phyloP scores from a whole-genome alignment of 2,329 filamentous ascomycete genomes.

The Cyphellophora attinorum region DNA sequence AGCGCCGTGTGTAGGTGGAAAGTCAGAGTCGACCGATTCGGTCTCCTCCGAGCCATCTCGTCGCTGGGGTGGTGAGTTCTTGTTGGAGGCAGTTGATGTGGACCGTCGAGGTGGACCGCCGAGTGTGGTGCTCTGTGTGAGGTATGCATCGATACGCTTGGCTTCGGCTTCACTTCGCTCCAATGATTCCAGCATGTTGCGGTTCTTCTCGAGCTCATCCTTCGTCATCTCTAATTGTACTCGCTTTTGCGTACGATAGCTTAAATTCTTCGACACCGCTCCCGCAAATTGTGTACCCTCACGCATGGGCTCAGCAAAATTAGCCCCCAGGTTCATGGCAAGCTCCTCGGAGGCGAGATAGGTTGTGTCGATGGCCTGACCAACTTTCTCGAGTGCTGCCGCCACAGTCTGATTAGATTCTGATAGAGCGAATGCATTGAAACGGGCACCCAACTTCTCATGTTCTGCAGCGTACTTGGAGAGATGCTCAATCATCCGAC shows the following conservation, averaged over 20 bases:
- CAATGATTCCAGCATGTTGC: conserved; percentile 69
- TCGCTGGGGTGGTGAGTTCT: conserved; percentile 15
- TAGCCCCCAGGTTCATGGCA: conserved; percentile 76
- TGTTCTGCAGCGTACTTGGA: conserved; percentile 77
- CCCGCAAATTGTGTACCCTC: conserved; percentile 96
- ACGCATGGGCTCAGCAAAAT: conserved; percentile 93
- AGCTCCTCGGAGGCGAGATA: conserved; percentile 94
- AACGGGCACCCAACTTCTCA: conserved; percentile 87
- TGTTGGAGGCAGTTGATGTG: conserved; percentile 39
- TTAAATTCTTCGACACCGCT: conserved; percentile 78
- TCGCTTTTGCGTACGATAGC: conserved; percentile 84
- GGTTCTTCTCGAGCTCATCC: conserved; percentile 86
- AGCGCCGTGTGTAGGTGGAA: conserved; percentile 79
- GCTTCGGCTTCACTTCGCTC: conserved; percentile 90
- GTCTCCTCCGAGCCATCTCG: conserved; percentile 61
- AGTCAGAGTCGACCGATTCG: conserved; percentile 89
- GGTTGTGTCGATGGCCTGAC: conserved; percentile 89
- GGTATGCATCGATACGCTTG: conserved; percentile 84
- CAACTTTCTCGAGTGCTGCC: conserved; percentile 84
- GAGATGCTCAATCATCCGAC: conserved; percentile 76
- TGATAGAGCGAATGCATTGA: conserved; percentile 92
- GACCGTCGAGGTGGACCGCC: conserved; percentile 61
- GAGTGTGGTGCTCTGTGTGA: conserved; percentile 60
- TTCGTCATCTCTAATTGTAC: conserved; percentile 97
- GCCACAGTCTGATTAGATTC: conserved; percentile 83